A percentile compares a stretch with the other conserved stretches of the same genome.
phyloP scores from a whole-genome alignment of 1,284 basidiomycete genomes.

The Sporisorium iseilematis-ciliati region DNA sequence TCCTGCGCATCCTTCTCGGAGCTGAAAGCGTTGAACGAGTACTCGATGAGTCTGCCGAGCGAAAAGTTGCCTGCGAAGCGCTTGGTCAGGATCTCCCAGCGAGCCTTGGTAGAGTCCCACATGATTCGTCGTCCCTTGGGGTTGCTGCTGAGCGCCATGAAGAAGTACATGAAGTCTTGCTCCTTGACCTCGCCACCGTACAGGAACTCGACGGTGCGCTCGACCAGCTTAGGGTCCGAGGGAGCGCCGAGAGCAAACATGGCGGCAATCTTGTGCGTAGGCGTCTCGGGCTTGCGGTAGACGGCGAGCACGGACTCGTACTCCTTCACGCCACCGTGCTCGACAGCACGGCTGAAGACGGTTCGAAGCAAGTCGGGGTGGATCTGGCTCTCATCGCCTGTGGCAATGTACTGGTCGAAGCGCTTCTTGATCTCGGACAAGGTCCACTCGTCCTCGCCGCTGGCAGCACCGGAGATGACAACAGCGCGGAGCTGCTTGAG shows the following conservation, averaged over 20 bases:
- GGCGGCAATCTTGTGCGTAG: conserved; percentile 71
- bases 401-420: conserved; percentile 80
- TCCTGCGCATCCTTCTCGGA: conserved; percentile 78
- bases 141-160: conserved; percentile 65
- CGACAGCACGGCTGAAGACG: conserved; percentile 73
- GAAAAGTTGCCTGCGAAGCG: conserved; percentile 74
- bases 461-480: conserved; percentile 77
- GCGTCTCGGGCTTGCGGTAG: conserved; percentile 75
- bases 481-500: conserved; percentile 81
- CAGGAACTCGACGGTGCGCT: conserved; percentile 68
- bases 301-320: conserved; percentile 76
- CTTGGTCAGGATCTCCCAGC: conserved; percentile 71
- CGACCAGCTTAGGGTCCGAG: conserved; percentile 59
- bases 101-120: conserved; percentile 69
- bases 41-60: conserved; percentile 70
- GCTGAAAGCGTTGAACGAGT: conserved; percentile 77
- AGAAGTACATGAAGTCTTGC: conserved; percentile 70
- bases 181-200: conserved; percentile 69
- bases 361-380: conserved; percentile 72
- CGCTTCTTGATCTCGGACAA: conserved; percentile 77
- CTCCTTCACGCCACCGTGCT: conserved; percentile 81
- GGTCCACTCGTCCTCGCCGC: conserved; percentile 70
- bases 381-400: conserved; percentile 82
- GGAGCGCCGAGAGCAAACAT: conserved; percentile 69
- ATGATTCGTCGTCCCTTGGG: conserved; percentile 63